Base-by-base conservation (phyloP, 2,329 filamentous ascomycete species). In the Alternaria incomplexa region DNA sequence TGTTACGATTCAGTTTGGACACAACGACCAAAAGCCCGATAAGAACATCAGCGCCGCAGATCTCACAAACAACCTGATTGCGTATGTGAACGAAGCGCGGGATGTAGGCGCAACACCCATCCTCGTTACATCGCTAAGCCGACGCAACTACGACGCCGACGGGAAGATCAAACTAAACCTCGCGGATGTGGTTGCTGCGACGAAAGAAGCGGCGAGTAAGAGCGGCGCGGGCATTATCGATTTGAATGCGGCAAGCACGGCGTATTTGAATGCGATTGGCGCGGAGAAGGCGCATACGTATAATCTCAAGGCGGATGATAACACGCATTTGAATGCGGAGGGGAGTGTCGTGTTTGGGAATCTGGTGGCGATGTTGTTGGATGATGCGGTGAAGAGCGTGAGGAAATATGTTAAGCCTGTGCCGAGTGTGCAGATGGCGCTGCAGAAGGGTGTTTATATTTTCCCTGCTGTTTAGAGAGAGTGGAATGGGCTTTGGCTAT, bases 1-100 rank as follows among this genome's bases (percentile, higher is more conserved):
- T 56, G 85, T 88, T 7, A 87, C 86, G 0, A 87, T 89, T 15
- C 80, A 79, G 79, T 89, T 89, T 61, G 87, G 87, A 0, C 87
- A 89, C 73, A 89, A 89, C 61, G 88, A 90, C 70, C 87, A 86
- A 68, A 81, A n/a, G 76, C 76, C 4, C 77, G 79, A 22, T 78
- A 82, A 65, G 75, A 72, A 72, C 9, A 73, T 89, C 57, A 77
- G 78, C 3, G 74, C 87, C 12, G 75, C 79, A 0, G 67, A 83
- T 56, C 88, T 84, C 70, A 81, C 84, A 25, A 73, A 73, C 2
- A 88, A 88, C 51, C 79, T 90, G 0, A 79, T 83, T 45, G 73
- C 65, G 4, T 84, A 80, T 45, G 77, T 76, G 3, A 50, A 69
- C 2, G 80, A 82, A 50, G 77, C 74, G 3, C 67, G 69, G 7